Evolutionary conservation across 1,139 yeast genomes (phyloP).

Genomic region (Lodderomyces elongisporus): DNA sequence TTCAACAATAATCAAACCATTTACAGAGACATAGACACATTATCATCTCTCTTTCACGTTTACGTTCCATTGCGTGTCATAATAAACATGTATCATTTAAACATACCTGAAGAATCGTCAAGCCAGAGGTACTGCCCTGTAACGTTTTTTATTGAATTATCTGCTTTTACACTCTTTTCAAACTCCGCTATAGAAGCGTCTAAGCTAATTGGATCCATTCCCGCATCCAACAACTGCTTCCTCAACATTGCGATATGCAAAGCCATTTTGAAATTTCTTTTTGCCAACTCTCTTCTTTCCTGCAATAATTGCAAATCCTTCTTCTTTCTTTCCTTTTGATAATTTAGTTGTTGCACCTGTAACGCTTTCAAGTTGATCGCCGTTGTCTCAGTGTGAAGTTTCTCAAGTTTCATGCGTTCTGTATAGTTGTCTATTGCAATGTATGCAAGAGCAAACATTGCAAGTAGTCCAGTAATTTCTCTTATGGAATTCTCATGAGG

Average conservation of each 20-base stretch:
- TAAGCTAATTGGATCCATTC: constrained; percentile 48
- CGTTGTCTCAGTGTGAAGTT: constrained; percentile 32
- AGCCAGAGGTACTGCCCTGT: constrained; percentile 57
- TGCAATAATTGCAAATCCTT: constrained; percentile 43
- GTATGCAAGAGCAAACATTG: constrained; percentile 38
- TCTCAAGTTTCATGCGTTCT: constrained; percentile 38
- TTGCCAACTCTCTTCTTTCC: constrained; percentile 45
- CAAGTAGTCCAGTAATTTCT: constrained; percentile 33
- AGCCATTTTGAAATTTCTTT: constrained; percentile 55
- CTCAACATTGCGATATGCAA: constrained; percentile 60
- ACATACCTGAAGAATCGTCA: constrained; percentile 42
- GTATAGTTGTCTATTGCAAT: constrained; percentile 51
- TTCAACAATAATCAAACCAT: background rate
- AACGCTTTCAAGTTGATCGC: constrained; percentile 39
- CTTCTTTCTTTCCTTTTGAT: constrained; percentile 40
- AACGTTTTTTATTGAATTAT: constrained; percentile 49
- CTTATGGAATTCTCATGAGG: constrained; percentile 16
- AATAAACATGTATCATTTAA: constrained; percentile 1
- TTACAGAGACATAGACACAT: too few relatives aligned
- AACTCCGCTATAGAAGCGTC: constrained; percentile 50
- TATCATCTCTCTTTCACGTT: too few relatives aligned
- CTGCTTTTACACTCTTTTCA: constrained; percentile 52
- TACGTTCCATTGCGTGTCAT: too few relatives aligned
- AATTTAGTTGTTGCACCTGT: constrained; percentile 41
- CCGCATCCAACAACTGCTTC: constrained; percentile 55